phyloP scores from a whole-genome alignment of 495 filamentous ascomycete species.

The Xylaria palmicola region DNA sequence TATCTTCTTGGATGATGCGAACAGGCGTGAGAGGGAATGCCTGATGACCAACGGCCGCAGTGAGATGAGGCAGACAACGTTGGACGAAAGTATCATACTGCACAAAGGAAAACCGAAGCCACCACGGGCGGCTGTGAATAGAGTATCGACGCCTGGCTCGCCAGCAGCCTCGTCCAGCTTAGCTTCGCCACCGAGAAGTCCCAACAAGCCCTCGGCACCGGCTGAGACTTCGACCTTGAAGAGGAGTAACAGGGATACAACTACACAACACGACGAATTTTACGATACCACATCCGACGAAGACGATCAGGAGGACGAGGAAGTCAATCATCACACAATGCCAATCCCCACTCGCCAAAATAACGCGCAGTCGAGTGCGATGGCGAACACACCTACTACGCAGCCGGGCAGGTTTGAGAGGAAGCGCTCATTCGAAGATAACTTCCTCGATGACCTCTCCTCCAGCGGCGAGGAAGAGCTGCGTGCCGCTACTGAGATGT shows the following conservation, averaged over 20 bases:
- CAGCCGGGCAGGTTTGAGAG: slow-evolving; percentile 12
- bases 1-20: slow-evolving; percentile 65
- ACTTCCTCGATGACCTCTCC: slow-evolving; percentile 21
- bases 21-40: slow-evolving; percentile 50
- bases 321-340: background rate
- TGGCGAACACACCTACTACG: background rate
- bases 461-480: slow-evolving; percentile 25
- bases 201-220: background rate
- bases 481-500: slow-evolving; percentile 13
- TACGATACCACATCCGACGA: background rate
- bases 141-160: slow-evolving; percentile 11
- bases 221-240: slow-evolving; percentile 8
- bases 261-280: background rate
- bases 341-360: background rate
- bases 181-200: background rate
- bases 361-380: background rate
- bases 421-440: slow-evolving; percentile 18
- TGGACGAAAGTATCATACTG: slow-evolving; percentile 26
- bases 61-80: slow-evolving; percentile 29
- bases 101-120: slow-evolving; percentile 26
- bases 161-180: background rate
- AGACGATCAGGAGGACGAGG: background rate
- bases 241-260: background rate
- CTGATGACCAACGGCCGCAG: slow-evolving; percentile 48
- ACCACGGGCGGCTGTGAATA: background rate